These are phyloP conservation scores for Apiotrichum laibachii DNA, from an alignment of 1,284 basidiomycete genomes.

Conservation along the genomic window DNA sequence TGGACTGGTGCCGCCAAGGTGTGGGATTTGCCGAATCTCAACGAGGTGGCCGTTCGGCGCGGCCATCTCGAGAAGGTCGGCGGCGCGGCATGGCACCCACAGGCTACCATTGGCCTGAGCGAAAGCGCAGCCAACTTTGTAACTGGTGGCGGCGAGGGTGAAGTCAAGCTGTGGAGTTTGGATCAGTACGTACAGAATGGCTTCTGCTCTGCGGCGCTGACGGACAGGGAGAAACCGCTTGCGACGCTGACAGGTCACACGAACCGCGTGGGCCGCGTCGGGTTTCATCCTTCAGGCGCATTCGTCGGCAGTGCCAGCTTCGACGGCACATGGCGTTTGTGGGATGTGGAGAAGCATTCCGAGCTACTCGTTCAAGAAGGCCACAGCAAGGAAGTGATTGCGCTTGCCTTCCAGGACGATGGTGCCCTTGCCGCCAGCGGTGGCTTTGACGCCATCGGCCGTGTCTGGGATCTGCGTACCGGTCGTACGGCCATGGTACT, in stretches of 20 bases:
- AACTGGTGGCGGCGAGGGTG: conserved; percentile 84
- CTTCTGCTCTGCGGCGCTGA: background rate
- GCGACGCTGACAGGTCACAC: conserved; percentile 82
- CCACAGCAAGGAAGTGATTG: conserved; percentile 94
- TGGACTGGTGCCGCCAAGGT: conserved; percentile 95
- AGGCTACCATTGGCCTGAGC: conserved; percentile 77
- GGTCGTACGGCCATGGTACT: conserved; percentile 97
- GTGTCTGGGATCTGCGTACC: conserved; percentile 94
- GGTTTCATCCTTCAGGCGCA: conserved; percentile 90
- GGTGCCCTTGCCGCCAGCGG: conserved; percentile 70
- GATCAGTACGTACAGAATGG: conserved; percentile 56
- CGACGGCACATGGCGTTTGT: conserved; percentile 97
- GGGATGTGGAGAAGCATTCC: conserved; percentile 79
- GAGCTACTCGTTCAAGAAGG: conserved; percentile 92
- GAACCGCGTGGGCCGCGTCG: conserved; percentile 85
- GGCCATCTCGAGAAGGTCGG: conserved; percentile 89
- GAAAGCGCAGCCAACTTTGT: conserved; percentile 75
- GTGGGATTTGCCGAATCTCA: conserved; percentile 91
- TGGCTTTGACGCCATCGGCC: conserved; percentile 92
- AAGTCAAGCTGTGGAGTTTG: conserved; percentile 84
- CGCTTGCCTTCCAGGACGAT: conserved; percentile 92
- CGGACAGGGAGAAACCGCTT: conserved; percentile 68
- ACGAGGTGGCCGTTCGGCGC: conserved; percentile 66
- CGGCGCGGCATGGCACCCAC: conserved; percentile 96
- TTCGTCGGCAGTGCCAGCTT: conserved; percentile 94